Conservation (phyloP, 495 filamentous ascomycete genomes). For the Extremus antarcticus region DNA sequence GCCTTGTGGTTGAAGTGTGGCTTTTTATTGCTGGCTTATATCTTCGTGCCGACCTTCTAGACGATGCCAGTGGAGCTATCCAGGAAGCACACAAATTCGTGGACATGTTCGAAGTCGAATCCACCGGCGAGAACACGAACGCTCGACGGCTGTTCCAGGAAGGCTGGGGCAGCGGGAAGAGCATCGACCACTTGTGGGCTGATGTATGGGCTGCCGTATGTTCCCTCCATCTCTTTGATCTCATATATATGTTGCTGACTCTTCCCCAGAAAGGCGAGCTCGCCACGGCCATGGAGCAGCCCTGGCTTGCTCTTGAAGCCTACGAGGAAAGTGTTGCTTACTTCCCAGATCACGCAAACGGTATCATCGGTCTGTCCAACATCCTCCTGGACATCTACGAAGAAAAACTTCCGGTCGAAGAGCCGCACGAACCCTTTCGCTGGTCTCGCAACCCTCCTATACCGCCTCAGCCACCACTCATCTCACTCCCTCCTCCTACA, state of each 20-base stretch:
- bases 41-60: conserved; percentile 62
- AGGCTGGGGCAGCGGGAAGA: conserved; percentile 64
- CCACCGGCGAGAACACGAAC: conserved; percentile 40
- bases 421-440: conserved; percentile 8
- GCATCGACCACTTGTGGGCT: conserved; percentile 68
- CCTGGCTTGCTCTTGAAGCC: conserved; percentile 54
- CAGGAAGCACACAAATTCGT: conserved; percentile 69
- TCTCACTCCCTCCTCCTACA: background rate
- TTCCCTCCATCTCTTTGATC: too few relatives aligned
- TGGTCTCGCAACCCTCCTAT: background rate
- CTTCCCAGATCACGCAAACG: conserved; percentile 63
- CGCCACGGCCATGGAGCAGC: conserved; percentile 46
- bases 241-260: background rate
- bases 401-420: conserved; percentile 43
- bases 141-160: conserved; percentile 42
- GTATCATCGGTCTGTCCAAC: conserved; percentile 71
- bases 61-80: conserved; percentile 67
- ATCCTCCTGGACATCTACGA: conserved; percentile 79
- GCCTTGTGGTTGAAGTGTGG: conserved; percentile 68
- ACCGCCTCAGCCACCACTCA: background rate
- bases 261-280: conserved; percentile 53
- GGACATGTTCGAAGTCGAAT: conserved; percentile 41
- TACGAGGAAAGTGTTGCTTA: conserved; percentile 73
- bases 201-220: conserved; percentile 65
- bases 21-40: conserved; percentile 80